phyloP scores from a whole-genome alignment of 495 filamentous ascomycete genomes.

The Penicillium lagena region DNA sequence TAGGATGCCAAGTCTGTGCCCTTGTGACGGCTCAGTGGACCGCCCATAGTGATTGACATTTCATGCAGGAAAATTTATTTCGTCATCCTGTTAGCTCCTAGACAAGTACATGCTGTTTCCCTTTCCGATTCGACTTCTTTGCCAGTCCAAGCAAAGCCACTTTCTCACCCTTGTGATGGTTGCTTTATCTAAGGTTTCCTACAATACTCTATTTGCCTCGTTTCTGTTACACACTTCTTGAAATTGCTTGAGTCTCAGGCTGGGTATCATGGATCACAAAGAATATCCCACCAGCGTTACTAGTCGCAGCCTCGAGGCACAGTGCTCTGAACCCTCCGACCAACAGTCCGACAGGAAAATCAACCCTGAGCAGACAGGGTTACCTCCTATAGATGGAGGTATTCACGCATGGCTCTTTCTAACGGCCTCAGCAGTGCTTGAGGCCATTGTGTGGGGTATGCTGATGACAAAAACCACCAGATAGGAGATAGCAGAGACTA shows the following conservation, averaged over 20 bases:
- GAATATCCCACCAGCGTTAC: conserved; percentile 3
- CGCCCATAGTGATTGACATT: not conserved
- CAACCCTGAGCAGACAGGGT: not conserved
- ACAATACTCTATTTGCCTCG: not conserved
- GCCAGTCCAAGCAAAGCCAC: not conserved
- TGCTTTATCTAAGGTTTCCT: not conserved
- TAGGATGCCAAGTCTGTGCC: conserved; percentile 9
- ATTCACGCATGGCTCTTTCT: conserved; percentile 60
- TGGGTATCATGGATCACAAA: conserved; percentile 1
- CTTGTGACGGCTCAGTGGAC: not conserved
- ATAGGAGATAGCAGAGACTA: not conserved
- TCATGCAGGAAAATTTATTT: conserved; percentile 4
- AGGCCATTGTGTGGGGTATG: conserved; percentile 59
- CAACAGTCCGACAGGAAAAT: conserved; percentile 1
- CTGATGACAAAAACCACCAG: not conserved
- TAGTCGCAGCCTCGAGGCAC: not conserved
- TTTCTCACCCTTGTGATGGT: not conserved
- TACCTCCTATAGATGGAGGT: conserved; percentile 54
- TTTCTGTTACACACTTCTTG: not conserved
- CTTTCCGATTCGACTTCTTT: not conserved
- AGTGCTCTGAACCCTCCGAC: not conserved
- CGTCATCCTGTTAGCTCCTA: conserved; percentile 6
- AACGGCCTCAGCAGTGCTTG: conserved; percentile 51
- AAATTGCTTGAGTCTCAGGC: not conserved
- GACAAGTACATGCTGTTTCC: conserved; percentile 1